Base-by-base conservation (phyloP, 2,329 filamentous ascomycete genomes). In the Dothideomycetes sp. region DNA sequence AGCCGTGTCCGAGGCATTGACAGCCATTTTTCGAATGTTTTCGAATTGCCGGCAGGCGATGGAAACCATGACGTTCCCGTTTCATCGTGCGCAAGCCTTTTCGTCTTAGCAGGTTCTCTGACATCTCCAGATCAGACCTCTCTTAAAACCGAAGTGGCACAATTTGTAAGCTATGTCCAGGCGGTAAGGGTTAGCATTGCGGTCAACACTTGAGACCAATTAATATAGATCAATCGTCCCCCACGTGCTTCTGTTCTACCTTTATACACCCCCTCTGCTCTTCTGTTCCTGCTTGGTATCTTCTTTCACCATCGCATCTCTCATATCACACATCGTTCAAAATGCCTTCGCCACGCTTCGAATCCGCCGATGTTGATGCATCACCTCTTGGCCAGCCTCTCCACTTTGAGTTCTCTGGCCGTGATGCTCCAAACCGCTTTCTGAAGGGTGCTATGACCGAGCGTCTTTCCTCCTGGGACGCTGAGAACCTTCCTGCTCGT, bases 361-460 rank as follows among this genome's bases (percentile, higher is more conserved):
- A 63, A 41, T 58, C 63, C 37, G 54, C 60, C 38, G 44, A 62
- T 45, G 58, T 58, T 44, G 61, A 64, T 46, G 47, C 58, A 16
- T 51, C 59, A 2, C 59, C 63, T 8, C 47, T 68, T 42, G 64
- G 55, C 37, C 52, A 67, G 47, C 61, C 64, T n/a, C 55, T 68
- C 36, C 49, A 61, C 22, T 68, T 66, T 45, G 56, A 57, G 12
- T 68, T 68, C 47, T 70, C 69, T 31, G 66, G 69, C 37, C 66
- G 63, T 41, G 71, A 67, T 2, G 77, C 77, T 2, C 70, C 69
- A 31, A 83, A 82, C 53, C 66, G 77, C n/a, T 77, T 81, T 50
- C 56, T 81, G 47, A 83, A 83, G 56, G 75, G 65, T 4, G 72
- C 79, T 31, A 81, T 83, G 78, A 73, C 73, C 2, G 79, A 84